A percentile compares a stretch with the other conserved stretches of the same genome.
Conservation (phyloP, 2,329 filamentous ascomycete genomes). For the Cordyceps cicadae region DNA sequence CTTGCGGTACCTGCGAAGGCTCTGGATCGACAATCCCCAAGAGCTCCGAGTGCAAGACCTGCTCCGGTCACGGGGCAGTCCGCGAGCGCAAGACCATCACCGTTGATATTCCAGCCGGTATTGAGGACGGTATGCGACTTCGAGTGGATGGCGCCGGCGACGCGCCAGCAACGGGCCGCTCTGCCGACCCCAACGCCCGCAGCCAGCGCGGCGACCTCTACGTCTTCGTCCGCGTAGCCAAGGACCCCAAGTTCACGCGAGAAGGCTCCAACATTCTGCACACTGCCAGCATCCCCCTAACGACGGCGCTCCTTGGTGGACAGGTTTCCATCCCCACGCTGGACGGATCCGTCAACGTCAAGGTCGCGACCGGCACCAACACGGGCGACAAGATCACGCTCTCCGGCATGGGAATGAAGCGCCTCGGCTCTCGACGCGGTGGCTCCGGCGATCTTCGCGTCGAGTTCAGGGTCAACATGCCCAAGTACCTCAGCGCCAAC, state of each 20-base stretch:
- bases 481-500: slow-evolving; percentile 85
- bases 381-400: slow-evolving; percentile 89
- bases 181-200: slow-evolving; percentile 52
- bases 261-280: slow-evolving; percentile 85
- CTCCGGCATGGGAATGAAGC: slow-evolving; percentile 88
- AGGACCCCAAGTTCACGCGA: slow-evolving; percentile 82
- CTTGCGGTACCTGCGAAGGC: slow-evolving; percentile 74
- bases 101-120: slow-evolving; percentile 87
- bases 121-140: slow-evolving; percentile 93
- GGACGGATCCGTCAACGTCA: slow-evolving; percentile 82
- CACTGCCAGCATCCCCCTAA: slow-evolving; percentile 83
- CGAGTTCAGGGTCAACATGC: slow-evolving; percentile 92
- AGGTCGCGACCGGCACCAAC: slow-evolving; percentile 81
- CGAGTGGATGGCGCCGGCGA: slow-evolving; percentile 82
- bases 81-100: slow-evolving; percentile 75
- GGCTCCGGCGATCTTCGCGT: slow-evolving; percentile 77
- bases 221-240: slow-evolving; percentile 80
- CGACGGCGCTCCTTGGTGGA: slow-evolving; percentile 85
- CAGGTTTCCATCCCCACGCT: slow-evolving; percentile 85
- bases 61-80: slow-evolving; percentile 74
- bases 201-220: slow-evolving; percentile 81
- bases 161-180: slow-evolving; percentile 66
- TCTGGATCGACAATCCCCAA: slow-evolving; percentile 67
- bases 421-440: slow-evolving; percentile 59
- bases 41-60: slow-evolving; percentile 73